Base-by-base conservation (phyloP, 805 yeast genomes). In the Spathaspora boniae region DNA sequence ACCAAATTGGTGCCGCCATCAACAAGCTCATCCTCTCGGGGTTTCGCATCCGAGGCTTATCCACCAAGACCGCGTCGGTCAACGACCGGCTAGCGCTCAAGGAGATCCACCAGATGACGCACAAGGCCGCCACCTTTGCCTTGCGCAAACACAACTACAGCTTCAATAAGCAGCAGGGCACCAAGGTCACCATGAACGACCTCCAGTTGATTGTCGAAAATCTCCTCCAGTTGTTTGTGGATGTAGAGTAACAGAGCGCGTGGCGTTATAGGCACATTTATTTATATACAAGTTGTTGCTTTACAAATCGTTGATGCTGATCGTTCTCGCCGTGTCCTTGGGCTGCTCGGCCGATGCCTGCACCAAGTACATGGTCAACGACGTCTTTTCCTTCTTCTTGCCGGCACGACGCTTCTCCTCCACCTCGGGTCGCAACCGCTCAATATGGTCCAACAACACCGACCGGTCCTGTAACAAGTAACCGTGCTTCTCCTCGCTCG, bases 401-500 rank as follows among this genome's bases (percentile, higher is more conserved):
- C n/a, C n/a, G n/a, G n/a, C n/a, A n/a, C n/a, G n/a, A n/a, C n/a
- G n/a, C n/a, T n/a, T n/a, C n/a, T n/a, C n/a, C n/a, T n/a, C n/a
- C n/a, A n/a, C n/a, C n/a, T n/a, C n/a, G n/a, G n/a, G n/a, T n/a
- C n/a, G n/a, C n/a, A n/a, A n/a, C n/a, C n/a, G n/a, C n/a, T 32
- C 39, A 43, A 65, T 43, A 40, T 54, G 58, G 44, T 67, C 70
- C 51, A 67, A 60, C 38, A 67, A 58, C 32, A 63, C 43, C n/a
- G 62, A 51, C 7, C 54, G 53, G 45, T 66, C 62, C 34, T 65
- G 50, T 48, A 63, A 60, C 42, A 88, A 62, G 54, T 86, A 91
- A 6, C 98, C 98, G 46, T 87, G 74, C 52, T 78, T 78, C 24
- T 69, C 78, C 2, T 74, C 72, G 54, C 78, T 73, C 32, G 87